These are phyloP conservation scores for Chaetomium sp. DNA, from an alignment of 2,329 filamentous ascomycete species.

Conservation along the genomic window DNA sequence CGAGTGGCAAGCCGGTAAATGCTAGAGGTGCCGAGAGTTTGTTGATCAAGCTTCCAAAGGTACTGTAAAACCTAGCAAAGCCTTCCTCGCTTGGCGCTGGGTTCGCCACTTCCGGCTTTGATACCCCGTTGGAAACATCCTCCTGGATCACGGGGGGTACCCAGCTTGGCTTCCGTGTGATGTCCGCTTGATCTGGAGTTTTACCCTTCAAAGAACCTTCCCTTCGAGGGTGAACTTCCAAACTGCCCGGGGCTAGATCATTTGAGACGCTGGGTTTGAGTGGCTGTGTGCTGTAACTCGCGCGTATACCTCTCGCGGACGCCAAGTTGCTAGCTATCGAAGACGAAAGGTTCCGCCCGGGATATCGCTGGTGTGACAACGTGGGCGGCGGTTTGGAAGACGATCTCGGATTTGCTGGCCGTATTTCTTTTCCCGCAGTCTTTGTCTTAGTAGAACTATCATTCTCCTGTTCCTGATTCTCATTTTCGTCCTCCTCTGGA, in stretches of 20 bases:
- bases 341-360: constrained; percentile 64
- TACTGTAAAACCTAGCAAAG: constrained; percentile 86
- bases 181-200: constrained; percentile 43
- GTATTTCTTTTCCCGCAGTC: constrained; percentile 11
- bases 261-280: constrained; percentile 67
- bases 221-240: constrained; percentile 51
- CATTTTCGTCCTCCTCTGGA: constrained; percentile 33
- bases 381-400: constrained; percentile 29
- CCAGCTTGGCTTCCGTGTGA: constrained; percentile 48
- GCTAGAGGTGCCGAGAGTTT: constrained; percentile 84
- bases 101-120: constrained; percentile 21
- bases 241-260: constrained; percentile 64
- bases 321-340: constrained; percentile 87
- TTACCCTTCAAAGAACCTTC: constrained; percentile 45
- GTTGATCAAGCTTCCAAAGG: constrained; percentile 83
- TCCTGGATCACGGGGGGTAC: constrained; percentile 37
- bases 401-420: constrained; percentile 18
- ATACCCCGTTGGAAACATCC: constrained; percentile 17
- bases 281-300: constrained; percentile 58
- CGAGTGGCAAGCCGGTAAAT: constrained; percentile 83
- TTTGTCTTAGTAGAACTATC: constrained; percentile 1
- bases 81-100: constrained; percentile 56
- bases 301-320: constrained; percentile 72
- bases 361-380: constrained; percentile 41
- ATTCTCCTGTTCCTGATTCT: constrained; percentile 25